phyloP scores from a whole-genome alignment of 2,329 filamentous ascomycete genomes.

The Neopestalotiopsis sp. region DNA sequence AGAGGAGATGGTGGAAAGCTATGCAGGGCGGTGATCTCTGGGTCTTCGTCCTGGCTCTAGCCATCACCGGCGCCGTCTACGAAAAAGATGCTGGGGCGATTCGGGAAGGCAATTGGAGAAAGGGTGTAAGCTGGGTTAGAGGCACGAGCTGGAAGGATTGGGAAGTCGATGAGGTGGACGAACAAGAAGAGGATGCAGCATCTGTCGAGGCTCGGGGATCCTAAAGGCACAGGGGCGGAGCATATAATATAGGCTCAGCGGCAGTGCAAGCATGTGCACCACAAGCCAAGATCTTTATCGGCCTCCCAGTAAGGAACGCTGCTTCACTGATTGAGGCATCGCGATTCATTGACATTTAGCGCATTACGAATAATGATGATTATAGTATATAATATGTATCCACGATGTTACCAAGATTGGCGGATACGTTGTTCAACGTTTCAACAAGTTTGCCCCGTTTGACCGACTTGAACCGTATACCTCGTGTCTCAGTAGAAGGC shows the following conservation, averaged over 20 bases:
- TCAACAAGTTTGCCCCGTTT: too few relatives aligned
- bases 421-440: too few relatives aligned
- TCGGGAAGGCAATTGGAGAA: constrained; percentile 69
- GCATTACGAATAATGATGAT: too few relatives aligned
- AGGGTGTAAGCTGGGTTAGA: constrained; percentile 73
- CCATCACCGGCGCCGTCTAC: constrained; percentile 78
- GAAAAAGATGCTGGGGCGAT: constrained; percentile 73
- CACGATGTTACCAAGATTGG: too few relatives aligned
- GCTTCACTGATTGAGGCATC: too few relatives aligned
- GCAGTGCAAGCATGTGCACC: too few relatives aligned
- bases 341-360: too few relatives aligned
- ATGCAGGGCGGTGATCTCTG: constrained; percentile 83
- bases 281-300: background rate
- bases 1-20: constrained; percentile 86
- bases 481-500: too few relatives aligned
- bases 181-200: constrained; percentile 35
- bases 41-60: constrained; percentile 80
- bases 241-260: background rate
- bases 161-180: constrained; percentile 57
- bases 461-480: too few relatives aligned
- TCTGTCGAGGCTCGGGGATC: background rate
- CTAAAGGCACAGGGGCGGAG: background rate
- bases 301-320: background rate
- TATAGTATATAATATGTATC: too few relatives aligned
- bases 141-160: constrained; percentile 80